These are phyloP conservation scores for Aureobasidium melanogenum DNA, from an alignment of 2,329 filamentous ascomycete genomes.

Conservation along the genomic window DNA sequence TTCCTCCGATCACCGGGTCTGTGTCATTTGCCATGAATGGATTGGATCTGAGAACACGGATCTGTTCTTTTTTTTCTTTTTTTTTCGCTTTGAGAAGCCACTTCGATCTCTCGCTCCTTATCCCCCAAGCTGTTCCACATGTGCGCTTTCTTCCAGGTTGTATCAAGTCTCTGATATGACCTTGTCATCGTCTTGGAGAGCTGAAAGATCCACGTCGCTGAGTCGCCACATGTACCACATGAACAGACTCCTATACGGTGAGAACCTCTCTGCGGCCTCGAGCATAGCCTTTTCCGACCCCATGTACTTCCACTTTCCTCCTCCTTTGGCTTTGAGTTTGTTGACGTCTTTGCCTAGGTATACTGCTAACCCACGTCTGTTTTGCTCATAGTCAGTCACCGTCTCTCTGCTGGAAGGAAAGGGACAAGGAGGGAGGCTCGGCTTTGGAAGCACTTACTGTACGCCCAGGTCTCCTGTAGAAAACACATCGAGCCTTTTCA, in stretches of 20 bases:
- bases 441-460: too few relatives aligned
- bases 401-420: too few relatives aligned
- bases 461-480: constrained; percentile 86
- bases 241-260: constrained; percentile 81
- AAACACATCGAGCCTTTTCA: constrained; percentile 92
- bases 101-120: too few relatives aligned
- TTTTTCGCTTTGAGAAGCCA: too few relatives aligned
- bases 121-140: too few relatives aligned
- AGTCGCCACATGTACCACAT: constrained; percentile 99
- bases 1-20: too few relatives aligned
- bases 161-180: background rate
- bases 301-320: constrained; percentile 98
- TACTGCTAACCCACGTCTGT: constrained; percentile 73
- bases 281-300: constrained; percentile 76
- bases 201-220: constrained; percentile 57
- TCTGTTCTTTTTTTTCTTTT: too few relatives aligned
- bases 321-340: constrained; percentile 69
- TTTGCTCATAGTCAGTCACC: too few relatives aligned
- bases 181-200: constrained; percentile 26
- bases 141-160: background rate
- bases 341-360: constrained; percentile 74
- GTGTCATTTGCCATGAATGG: too few relatives aligned
- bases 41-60: too few relatives aligned
- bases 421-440: too few relatives aligned
- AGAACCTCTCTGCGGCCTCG: constrained; percentile 68